Conservation (phyloP, 2,329 filamentous ascomycete species). For the Penicillium psychrosexuale region DNA sequence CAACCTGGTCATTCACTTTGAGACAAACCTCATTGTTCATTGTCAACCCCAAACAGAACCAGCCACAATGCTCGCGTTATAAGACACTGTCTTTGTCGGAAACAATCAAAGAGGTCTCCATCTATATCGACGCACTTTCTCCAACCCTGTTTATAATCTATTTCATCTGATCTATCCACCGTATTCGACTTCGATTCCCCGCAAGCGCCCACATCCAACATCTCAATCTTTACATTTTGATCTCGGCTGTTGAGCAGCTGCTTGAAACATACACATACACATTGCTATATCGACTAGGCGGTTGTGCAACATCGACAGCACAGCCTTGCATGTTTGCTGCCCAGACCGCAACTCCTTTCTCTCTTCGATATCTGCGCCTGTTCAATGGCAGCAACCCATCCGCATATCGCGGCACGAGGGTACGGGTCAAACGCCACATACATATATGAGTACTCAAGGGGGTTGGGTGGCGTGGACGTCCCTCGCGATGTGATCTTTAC, state of each 20-base stretch:
- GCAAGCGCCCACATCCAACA: slow-evolving; percentile 1
- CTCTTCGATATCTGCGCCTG: slow-evolving; percentile 10
- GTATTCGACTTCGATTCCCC: background rate
- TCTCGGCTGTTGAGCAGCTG: background rate
- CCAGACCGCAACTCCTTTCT: slow-evolving; percentile 1
- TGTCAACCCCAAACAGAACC: background rate
- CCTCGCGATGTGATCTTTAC: slow-evolving; percentile 40
- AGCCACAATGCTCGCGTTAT: slow-evolving; percentile 2
- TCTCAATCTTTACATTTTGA: background rate
- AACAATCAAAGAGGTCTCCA: slow-evolving; percentile 1
- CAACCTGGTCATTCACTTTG: background rate
- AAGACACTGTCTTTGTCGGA: slow-evolving; percentile 6
- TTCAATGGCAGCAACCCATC: slow-evolving; percentile 30
- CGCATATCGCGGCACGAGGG: slow-evolving; percentile 24
- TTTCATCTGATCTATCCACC: background rate
- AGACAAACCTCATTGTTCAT: slow-evolving; percentile 1
- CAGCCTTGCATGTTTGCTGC: background rate
- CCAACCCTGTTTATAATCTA: background rate
- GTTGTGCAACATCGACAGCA: background rate
- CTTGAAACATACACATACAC: background rate
- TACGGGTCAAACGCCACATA: slow-evolving; percentile 40
- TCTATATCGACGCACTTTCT: slow-evolving; percentile 1
- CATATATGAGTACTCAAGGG: slow-evolving; percentile 41
- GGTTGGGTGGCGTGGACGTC: slow-evolving; percentile 40
- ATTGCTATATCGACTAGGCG: background rate